Evolutionary conservation across 2,329 filamentous ascomycete genomes (phyloP), one percentile per base, ranked within the genome.

Genomic region (Corynespora cassiicola): DNA sequence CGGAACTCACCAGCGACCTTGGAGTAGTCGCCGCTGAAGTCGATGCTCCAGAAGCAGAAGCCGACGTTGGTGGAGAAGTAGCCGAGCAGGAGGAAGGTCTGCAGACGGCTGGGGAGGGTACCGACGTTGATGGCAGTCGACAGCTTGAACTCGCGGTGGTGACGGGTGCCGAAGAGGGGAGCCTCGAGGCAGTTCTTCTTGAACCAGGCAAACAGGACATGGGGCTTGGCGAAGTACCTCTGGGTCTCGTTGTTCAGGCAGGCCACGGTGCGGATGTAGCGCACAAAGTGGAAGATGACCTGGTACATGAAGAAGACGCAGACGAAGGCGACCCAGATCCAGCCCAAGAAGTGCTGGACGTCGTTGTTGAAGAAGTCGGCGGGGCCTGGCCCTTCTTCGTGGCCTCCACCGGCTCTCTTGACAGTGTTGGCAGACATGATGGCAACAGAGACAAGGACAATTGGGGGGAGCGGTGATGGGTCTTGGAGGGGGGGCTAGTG

Each of bases 221-320:
- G 86, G 5, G 86, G 78, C 16, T 75, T 72, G 29, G 84, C 79
- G 63, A 91, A 96, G 73, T 90, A 96, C 45, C 80, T 77, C 66
- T 96, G 90, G 1, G 78, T 85, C 50, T 88, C 86, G 71, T 89
- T 90, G 71, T 81, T 85, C 51, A 96, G 78, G 58, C 85, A 89
- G 26, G 86, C 79, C 28, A 95, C 76, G 17, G 81, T 85, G 48
- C 90, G 82, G 23, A 91, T 74, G 60, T 94, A 86, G 52, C 79
- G 81, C 41, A 81, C 74, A 39, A 87, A 70, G 37, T 79, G 76
- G 33, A 82, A 76, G 37, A 75, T 69, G 47, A 85, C 66, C 45
- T 86, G 82, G 80, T 88, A 92, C 47, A 84, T 54, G 48, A 88
- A 75, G 54, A 91, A 75, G 32, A 78, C 75, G 22, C 67, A 76